Evolutionary conservation across 371 early-diverging fungal genomes (phyloP), one percentile per base, ranked within the genome.

Genomic region (Lichtheimia ramosa): DNA sequence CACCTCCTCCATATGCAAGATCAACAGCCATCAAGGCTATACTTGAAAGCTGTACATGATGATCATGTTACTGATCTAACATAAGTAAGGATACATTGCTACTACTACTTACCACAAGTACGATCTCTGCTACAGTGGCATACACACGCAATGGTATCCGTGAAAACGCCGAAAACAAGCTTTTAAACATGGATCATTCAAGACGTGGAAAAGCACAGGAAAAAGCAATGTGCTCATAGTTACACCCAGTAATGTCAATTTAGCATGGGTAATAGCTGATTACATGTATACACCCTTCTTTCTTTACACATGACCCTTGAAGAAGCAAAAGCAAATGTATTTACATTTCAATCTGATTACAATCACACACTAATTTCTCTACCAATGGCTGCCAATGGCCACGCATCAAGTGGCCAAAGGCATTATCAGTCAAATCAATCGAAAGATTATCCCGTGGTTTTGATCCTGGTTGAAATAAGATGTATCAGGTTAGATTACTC

Each of bases 401-500:
- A 4, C 62, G 24, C 66, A 63, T 66, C 20, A 68, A 56, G 10
- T 25, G 13, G 27, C 62, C 43, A 51, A 70, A 70, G 14, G 62
- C 54, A 28, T 67, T 73, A 16, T 48, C 54, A 1, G 60, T 55
- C 8, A 73, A 43, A 48, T 73, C 52, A 1, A 73, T 34, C 12
- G 18, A 25, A 15, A 56, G 48, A 51, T 4, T 10, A 24, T 23
- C 48, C 21, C 21, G 23, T 34, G 40, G 39, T 0, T 34, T 34
- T 8, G 34, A 34, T 28, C 40, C 59, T 58, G 48, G 18, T 14
- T 27, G 10, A n/a, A 43, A 43, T n/a, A 2, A 43, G 5, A 7
- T 46, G n/a, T 21, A 46, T 46, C 15, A 8, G 12, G 5, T 46
- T 13, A 34, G 6, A 5, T 8, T 1, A 21, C 16, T 16, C 46